Evolutionary conservation across 441 rosid genomes (phyloP), one percentile per base, ranked within the genome.

Genomic region (Daphne laureola): DNA sequence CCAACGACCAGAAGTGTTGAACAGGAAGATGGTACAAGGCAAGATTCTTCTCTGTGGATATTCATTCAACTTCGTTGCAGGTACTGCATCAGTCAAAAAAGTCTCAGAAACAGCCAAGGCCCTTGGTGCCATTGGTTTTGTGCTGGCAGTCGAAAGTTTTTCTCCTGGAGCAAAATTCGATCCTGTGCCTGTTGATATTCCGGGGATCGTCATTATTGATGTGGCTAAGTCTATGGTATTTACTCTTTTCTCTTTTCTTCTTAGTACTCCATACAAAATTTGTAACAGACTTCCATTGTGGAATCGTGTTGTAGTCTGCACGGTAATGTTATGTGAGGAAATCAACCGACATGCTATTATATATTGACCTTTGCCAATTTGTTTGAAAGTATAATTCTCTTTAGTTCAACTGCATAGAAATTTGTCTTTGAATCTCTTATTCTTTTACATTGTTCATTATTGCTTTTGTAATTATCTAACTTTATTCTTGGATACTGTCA

Each of bases 101-200:
- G 99, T 93, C 41, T 77, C 93, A 9, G 87, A 87, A 73, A 85
- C 99, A 23, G 97, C 95, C 57, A 85, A 84, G 81, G 77, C 76
- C 72, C 86, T 93, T n/a, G 97, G 97, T 18, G 99, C 99, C 1
- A 76, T 63, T 73, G 99, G 99, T 49, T 93, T 93, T 68, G 95
- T 93, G 72, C 95, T 93, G 55, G 99, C 84, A 55, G 99, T 93
- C 14, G 99, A 93, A 79, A 87, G 73, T 72, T 86, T 72, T 51
- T 85, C 97, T 60, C 97, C 99, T 1, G 99, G 96, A 69, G 73
- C 97, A 43, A 93, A 93, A 70, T 93, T 87, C 36, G 96, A 90
- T 65, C 99, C 99, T 27, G 99, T 93, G 43, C 91, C 99, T 54
- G 80, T 80, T 63, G 73, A 76, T 64, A 51, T 82, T 70, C 99